Conservation (phyloP, 768 basidiomycete genomes). For the Leccinellum albellum region DNA sequence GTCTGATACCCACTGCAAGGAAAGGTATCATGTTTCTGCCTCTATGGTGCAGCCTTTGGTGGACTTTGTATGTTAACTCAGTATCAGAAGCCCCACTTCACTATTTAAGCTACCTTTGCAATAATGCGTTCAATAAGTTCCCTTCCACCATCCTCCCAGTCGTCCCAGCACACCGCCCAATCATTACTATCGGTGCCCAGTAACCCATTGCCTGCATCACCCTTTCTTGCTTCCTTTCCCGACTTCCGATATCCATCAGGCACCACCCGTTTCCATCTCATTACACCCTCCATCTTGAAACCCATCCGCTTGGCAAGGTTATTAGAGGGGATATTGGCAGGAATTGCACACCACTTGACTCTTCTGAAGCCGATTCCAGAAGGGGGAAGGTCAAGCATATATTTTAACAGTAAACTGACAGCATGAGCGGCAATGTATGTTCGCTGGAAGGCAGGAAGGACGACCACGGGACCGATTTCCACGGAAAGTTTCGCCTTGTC, state of each 20-base stretch:
- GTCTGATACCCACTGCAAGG: neutral
- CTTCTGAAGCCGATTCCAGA: constrained; percentile 43
- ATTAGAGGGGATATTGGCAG: constrained; percentile 35
- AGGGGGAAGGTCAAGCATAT: constrained; percentile 28
- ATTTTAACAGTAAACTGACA: constrained; percentile 33
- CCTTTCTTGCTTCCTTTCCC: constrained; percentile 25
- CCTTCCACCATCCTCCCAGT: constrained; percentile 35
- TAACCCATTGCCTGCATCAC: constrained; percentile 23
- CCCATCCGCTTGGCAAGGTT: constrained; percentile 43
- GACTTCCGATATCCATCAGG: constrained; percentile 26
- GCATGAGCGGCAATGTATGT: constrained; percentile 42
- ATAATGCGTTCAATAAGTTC: constrained; percentile 29
- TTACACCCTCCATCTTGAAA: constrained; percentile 40
- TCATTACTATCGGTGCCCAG: constrained; percentile 31
- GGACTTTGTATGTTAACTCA: neutral
- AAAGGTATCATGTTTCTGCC: neutral
- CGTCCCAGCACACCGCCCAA: constrained; percentile 41
- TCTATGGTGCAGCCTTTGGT: neutral
- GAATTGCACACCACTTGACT: constrained; percentile 41
- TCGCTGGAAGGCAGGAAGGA: constrained; percentile 37
- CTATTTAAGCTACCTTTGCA: constrained; percentile 9
- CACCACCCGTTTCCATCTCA: constrained; percentile 40
- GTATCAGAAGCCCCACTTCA: neutral
- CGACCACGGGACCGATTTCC: constrained; percentile 33
- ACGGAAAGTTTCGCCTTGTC: constrained; percentile 15